Conservation (phyloP, 768 basidiomycete species). For the Tylopilus balloui region DNA sequence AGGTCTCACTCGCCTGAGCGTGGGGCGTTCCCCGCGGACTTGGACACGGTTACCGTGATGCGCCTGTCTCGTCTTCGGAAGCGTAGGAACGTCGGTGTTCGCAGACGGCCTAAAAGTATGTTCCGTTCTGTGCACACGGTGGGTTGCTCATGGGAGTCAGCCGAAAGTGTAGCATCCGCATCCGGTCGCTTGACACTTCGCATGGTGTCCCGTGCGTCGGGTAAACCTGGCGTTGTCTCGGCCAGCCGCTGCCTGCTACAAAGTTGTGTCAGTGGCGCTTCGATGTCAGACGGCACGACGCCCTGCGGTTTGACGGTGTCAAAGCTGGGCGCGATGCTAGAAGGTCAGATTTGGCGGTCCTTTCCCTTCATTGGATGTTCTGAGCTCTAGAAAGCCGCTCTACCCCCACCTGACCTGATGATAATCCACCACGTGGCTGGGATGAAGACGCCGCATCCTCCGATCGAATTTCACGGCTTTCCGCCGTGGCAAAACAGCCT, state of each 20-base stretch:
- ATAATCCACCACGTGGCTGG: conserved; percentile 60
- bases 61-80: conserved; percentile 14
- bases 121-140: not conserved
- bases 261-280: conserved; percentile 8
- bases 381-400: conserved; percentile 43
- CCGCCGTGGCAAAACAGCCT: conserved; percentile 85
- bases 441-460: conserved; percentile 33
- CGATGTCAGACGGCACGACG: not conserved
- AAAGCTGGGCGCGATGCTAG: conserved; percentile 46
- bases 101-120: conserved; percentile 24
- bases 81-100: conserved; percentile 26
- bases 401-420: conserved; percentile 72
- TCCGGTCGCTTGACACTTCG: conserved; percentile 42
- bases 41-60: conserved; percentile 20
- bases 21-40: conserved; percentile 4
- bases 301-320: conserved; percentile 36
- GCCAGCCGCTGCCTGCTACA: conserved; percentile 45
- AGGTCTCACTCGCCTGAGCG: conserved; percentile 55
- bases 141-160: conserved; percentile 12
- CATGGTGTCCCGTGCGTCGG: conserved; percentile 53
- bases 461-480: conserved; percentile 68
- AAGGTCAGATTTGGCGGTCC: conserved; percentile 43
- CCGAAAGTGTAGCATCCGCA: conserved; percentile 9
- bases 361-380: conserved; percentile 3
- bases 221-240: conserved; percentile 63